Evolutionary conservation across 2,329 filamentous ascomycete genomes (phyloP), one percentile per base, ranked within the genome.

Genomic region (Cadophora sp.): DNA sequence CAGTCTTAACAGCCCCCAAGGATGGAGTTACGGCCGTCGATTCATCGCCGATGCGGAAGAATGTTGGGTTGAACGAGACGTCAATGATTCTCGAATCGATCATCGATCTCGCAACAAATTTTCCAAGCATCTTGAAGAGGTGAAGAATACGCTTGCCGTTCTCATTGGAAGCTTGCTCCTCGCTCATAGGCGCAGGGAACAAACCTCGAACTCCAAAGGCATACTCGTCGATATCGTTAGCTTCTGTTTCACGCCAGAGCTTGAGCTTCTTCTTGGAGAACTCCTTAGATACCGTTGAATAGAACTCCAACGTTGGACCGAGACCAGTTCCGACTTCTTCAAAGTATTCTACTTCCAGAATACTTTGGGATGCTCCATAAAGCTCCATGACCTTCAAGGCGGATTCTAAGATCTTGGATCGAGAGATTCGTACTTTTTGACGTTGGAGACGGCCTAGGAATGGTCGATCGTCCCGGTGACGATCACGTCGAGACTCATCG

Each of bases 341-440:
- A 73, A 99, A 99, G 76, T 99, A 99, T 76, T 99, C 96, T 1
- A 99, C 95, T 76, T 99, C 96, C 0, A 99, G 82, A 33, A 98
- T 92, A 77, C 95, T 98, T 67, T 97, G 93, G 0, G 95, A 97
- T n/a, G 93, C 93, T 0, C 96, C 96, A 75, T 99, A 99, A 2
- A 98, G 86, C 74, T 99, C 95, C 95, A 99, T 98, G 36, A 99
- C 96, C 80, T 99, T 99, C 78, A 98, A 84, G 0, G 96, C 96
- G 16, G 96, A 98, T 78, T 99, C 96, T 8, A 99, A 84, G 55
- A 99, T 97, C 74, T 96, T 94, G n/a, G 88, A 89, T 51, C 96
- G 89, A 5, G 95, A 97, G 68, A 99, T 98, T 53, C 96, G 91
- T n/a, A 99, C 95, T 79, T 99, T 99, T 76, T 99, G 96, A 65